These are phyloP conservation scores for Curvularia lunata DNA, from an alignment of 2,329 filamentous ascomycete species.

Conservation along the genomic window DNA sequence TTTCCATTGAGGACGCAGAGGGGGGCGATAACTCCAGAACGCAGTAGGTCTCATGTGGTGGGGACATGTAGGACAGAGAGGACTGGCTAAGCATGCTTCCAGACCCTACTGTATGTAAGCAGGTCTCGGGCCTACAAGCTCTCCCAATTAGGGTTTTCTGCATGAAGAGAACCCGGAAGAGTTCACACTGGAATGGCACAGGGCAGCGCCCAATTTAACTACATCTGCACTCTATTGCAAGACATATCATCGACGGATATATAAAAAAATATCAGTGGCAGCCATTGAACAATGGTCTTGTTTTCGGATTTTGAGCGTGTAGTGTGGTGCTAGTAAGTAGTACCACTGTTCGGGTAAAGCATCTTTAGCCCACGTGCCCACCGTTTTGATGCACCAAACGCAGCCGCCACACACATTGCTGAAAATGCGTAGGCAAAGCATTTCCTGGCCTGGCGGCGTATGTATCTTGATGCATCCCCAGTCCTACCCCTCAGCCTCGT, in stretches of 20 bases:
- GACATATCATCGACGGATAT: no score
- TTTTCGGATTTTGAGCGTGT: not conserved
- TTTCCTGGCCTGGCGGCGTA: no score
- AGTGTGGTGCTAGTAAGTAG: not conserved
- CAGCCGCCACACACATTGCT: no score
- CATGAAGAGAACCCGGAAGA: not conserved
- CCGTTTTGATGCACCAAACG: no score
- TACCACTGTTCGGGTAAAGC: not conserved
- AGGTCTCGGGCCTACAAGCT: not conserved
- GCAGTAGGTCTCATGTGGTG: not conserved
- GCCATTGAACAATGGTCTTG: not conserved
- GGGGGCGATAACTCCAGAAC: not conserved
- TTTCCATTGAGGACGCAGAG: not conserved
- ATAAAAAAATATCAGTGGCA: not conserved
- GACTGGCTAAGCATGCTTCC: not conserved
- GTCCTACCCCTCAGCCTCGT: no score
- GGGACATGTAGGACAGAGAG: conserved; percentile 1
- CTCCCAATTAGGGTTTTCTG: not conserved
- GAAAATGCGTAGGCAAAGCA: no score
- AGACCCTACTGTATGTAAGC: not conserved
- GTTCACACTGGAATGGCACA: no score
- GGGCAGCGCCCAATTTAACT: no score
- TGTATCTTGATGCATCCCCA: no score
- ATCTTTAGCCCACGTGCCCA: not conserved
- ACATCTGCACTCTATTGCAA: no score